Base-by-base conservation (phyloP, 805 yeast genomes). In the Teunomyces cretensis region DNA sequence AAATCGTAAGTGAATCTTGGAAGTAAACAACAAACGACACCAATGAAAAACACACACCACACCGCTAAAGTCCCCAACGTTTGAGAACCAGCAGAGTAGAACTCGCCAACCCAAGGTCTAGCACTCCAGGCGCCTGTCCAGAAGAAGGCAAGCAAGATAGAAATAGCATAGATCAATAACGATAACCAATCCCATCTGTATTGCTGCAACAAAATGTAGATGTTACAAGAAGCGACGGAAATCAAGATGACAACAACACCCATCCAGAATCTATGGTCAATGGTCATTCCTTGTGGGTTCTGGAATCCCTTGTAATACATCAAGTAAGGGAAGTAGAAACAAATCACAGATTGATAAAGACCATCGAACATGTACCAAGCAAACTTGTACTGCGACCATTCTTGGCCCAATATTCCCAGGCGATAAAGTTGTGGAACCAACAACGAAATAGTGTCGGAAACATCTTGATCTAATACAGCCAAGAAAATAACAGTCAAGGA, bases 61-160 rank as follows among this genome's bases (percentile, higher is more conserved):
- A 76, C 83, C 4, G 80, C 55, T 2, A 80, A 72, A 9, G 79
- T 61, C 1, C 87, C 88, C 60, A 81, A 84, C 41, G 83, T 58
- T 53, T 79, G 81, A 4, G 81, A 76, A 17, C 83, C 91, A 24
- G 84, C 78, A 55, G 81, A 80, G 62, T 81, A 86, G 53, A 80
- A 84, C 55, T 84, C 90, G 9, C 46, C 59, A 9, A 73, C 75
- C 46, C 85, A 60, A 2, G 68, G 41, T 0, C 79, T 59, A 3
- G 86, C 70, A 11, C 88, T 76, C 92, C 92, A 87, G 39, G 85
- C 72, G 51, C 92, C 92, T 1, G 91, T 81, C 95, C 95, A 87
- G 26, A 76, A 83, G 60, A 78, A 83, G 28, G 86, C 70, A 13
- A 85, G 55, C 22, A 86, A 50, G 37, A 82, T 74, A 1, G 92